phyloP scores from a whole-genome alignment of 768 basidiomycete species.

The Sistotremastrum suecicum region DNA sequence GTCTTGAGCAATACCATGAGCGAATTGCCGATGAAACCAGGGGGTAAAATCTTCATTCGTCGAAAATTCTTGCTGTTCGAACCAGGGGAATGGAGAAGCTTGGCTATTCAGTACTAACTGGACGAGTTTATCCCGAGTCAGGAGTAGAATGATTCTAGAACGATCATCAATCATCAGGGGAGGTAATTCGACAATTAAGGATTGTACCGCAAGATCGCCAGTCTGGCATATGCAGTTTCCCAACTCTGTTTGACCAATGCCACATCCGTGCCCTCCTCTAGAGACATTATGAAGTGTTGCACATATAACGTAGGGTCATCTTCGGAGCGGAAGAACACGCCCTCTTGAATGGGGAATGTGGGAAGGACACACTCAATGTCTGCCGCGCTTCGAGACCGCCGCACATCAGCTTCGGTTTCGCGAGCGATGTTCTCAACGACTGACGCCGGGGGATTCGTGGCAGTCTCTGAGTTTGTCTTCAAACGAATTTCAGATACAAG shows the following conservation, averaged over 20 bases:
- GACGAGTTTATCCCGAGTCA: conserved; percentile 12
- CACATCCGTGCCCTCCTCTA: conserved; percentile 12
- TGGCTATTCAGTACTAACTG: conserved; percentile 15
- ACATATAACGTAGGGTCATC: conserved; percentile 26
- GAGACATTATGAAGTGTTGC: conserved; percentile 26
- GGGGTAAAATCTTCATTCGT: conserved; percentile 7
- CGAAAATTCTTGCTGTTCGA: conserved; percentile 4
- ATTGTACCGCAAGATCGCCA: conserved; percentile 16
- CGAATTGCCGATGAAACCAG: conserved; percentile 12
- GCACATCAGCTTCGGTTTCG: neutral
- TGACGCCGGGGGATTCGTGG: neutral
- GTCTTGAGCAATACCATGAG: conserved; percentile 11
- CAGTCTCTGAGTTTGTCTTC: neutral
- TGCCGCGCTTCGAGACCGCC: neutral
- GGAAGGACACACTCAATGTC: conserved; percentile 19
- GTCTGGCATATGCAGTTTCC: conserved; percentile 14
- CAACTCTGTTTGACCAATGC: conserved; percentile 19
- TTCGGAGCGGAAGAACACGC: conserved; percentile 28
- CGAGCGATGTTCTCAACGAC: conserved; percentile 2
- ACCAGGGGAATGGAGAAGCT: conserved; percentile 8
- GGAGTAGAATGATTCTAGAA: conserved; percentile 19
- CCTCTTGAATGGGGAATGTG: conserved; percentile 33
- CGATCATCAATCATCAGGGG: neutral
- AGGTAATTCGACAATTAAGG: too few species aligned
- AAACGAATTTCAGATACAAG: neutral